Base-by-base conservation (phyloP, 2,329 filamentous ascomycete species). In the Dichotomopilus funicola region DNA sequence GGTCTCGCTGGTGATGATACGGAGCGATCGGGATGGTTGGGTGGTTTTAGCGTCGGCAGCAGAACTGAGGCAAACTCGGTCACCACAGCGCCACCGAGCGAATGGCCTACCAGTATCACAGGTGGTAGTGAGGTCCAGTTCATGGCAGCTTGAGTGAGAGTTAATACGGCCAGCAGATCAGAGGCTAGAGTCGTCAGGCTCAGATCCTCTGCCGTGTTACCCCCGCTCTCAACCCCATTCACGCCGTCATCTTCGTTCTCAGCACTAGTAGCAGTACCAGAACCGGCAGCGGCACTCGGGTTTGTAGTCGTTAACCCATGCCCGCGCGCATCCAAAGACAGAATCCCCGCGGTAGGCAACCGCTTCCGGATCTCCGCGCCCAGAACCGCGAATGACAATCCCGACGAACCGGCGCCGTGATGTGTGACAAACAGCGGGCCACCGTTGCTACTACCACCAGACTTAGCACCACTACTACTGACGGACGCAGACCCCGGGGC, bases 341-440 rank as follows among this genome's bases (percentile, higher is more conserved):
- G 78, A 42, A 97, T 81, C 1, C 94, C 95, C 2, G 91, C 88
- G 6, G 82, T 77, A 0, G 94, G 89, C 43, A 96, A 76, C 6
- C 82, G 78, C 68, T 87, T 89, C 52, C 86, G 81, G 59, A 97
- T 83, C 68, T 95, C 88, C 45, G 82, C 78, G 2, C 86, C 83
- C 58, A 95, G 83, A 4, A 89, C 78, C 5, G 91, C 91, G 72
- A 97, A 99, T 2, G 91, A 95, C 56, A 97, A 80, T 6, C 88
- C 95, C 0, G 91, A 96, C 4, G 91, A 95, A 12, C 94, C 94
- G 42, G 89, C 94, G 41, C 94, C 94, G 72, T 99, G 94, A 68
- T 99, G 94, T 72, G 88, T 89, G 57, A 97, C 87, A 70, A 99
- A 91, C 5, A 99, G 76, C 0, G 92, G 91, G 0, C 87, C 89